Conservation (phyloP, 306 rosid species). For the Cucumis sativus region Cucumber_9930_V3 NC_026660.2:26224001-26224500, state of each 20-base stretch:
- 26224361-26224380: not conserved
- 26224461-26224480: not conserved
- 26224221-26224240: conserved; percentile 70
- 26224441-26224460: not conserved
- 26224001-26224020: conserved; percentile 29
- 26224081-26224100: not conserved
- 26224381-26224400: not conserved
- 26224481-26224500: not conserved
- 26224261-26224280: conserved; percentile 29
- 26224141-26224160: conserved; percentile 7
- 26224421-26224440: not conserved
- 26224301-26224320: not conserved
- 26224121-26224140: conserved; percentile 27
- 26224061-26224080: not conserved
- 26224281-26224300: not conserved
- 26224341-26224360: not conserved
- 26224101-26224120: not conserved
- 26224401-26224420: not conserved
- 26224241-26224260: conserved; percentile 55
- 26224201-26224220: conserved; percentile 85
- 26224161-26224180: conserved; percentile 26
- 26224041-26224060: conserved; percentile 19
- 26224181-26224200: conserved; percentile 50
- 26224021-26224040: conserved; percentile 37
- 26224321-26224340: not conserved